Evolutionary conservation across 345 rosid genomes (phyloP).

Genomic region (Brassica rapa): DNA sequence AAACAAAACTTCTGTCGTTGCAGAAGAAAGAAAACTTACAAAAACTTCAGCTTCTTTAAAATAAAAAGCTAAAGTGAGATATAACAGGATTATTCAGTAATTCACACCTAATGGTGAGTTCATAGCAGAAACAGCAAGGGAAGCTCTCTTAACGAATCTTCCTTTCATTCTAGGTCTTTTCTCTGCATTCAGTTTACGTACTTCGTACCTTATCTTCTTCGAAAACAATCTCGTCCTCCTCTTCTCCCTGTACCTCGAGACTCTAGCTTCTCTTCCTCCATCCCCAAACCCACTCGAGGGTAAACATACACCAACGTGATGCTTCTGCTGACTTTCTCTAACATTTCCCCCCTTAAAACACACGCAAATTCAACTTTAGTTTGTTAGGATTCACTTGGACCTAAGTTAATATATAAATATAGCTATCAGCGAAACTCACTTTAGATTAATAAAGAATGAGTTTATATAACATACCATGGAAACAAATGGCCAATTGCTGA

Average conservation of each 20-base stretch:
- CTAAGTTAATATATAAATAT: background rate
- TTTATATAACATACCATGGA: slow-evolving; percentile 51
- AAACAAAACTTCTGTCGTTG: slow-evolving; percentile 18
- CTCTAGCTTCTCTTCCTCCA: slow-evolving; percentile 87
- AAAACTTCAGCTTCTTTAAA: background rate
- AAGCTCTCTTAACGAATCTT: slow-evolving; percentile 83
- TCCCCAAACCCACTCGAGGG: slow-evolving; percentile 40
- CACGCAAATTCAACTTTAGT: background rate
- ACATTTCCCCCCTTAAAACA: slow-evolving; percentile 8
- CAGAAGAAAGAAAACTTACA: slow-evolving; percentile 27
- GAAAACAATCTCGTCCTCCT: slow-evolving; percentile 90
- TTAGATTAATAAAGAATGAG: background rate
- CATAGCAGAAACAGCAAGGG: slow-evolving; percentile 37
- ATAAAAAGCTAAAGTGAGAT: slow-evolving; percentile 22
- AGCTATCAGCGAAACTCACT: background rate
- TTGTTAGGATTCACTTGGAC: background rate
- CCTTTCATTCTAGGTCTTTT: slow-evolving; percentile 99
- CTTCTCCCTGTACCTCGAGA: slow-evolving; percentile 85
- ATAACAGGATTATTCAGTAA: slow-evolving; percentile 26
- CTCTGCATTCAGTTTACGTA: slow-evolving; percentile 90
- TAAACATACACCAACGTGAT: slow-evolving; percentile 20
- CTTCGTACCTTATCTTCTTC: slow-evolving; percentile 95
- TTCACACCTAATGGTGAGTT: slow-evolving; percentile 29
- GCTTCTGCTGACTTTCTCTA: slow-evolving; percentile 23
- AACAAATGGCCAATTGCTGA: slow-evolving; percentile 52